Percentiles rank a stretch among this genome's conserved stretches.
phyloP scores from a whole-genome alignment of 176 grass and related monocot species.

The Oryza coarctata region DNA sequence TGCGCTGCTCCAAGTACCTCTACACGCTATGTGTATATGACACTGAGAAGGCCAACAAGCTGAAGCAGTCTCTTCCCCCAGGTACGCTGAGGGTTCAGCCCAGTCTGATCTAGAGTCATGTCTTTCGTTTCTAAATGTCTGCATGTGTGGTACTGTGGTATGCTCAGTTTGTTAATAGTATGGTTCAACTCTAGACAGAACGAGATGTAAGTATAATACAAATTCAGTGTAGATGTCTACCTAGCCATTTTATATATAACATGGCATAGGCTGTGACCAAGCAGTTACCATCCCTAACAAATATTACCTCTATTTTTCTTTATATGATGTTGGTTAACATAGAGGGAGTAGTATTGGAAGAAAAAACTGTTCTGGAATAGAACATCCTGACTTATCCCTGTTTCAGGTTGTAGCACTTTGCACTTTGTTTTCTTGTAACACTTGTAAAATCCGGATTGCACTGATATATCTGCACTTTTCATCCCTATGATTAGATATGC shows the following conservation, averaged over 20 bases:
- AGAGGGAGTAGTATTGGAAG: too few species aligned
- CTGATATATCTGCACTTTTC: background rate
- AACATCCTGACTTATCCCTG: background rate
- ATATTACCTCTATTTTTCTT: too few species aligned
- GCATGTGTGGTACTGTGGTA: background rate
- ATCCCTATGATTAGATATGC: background rate
- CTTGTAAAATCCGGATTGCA: background rate
- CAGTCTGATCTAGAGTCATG: background rate
- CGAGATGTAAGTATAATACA: too few species aligned
- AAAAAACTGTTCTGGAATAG: background rate
- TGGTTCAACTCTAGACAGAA: too few species aligned
- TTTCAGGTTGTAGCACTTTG: background rate
- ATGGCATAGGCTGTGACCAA: background rate
- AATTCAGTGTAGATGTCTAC: background rate
- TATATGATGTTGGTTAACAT: too few species aligned
- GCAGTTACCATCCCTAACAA: background rate
- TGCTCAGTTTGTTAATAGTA: background rate
- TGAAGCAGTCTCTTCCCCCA: slow-evolving; percentile 48
- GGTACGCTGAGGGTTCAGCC: slow-evolving; percentile 6
- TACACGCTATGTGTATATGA: slow-evolving; percentile 50
- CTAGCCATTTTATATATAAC: background rate
- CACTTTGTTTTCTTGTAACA: background rate
- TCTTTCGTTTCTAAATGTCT: background rate
- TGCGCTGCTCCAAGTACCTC: slow-evolving; percentile 47
- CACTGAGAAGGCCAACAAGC: slow-evolving; percentile 53